These are phyloP conservation scores for Isabelozyma pseudorhagii DNA, from an alignment of 805 yeast genomes.

Conservation along the genomic window DNA sequence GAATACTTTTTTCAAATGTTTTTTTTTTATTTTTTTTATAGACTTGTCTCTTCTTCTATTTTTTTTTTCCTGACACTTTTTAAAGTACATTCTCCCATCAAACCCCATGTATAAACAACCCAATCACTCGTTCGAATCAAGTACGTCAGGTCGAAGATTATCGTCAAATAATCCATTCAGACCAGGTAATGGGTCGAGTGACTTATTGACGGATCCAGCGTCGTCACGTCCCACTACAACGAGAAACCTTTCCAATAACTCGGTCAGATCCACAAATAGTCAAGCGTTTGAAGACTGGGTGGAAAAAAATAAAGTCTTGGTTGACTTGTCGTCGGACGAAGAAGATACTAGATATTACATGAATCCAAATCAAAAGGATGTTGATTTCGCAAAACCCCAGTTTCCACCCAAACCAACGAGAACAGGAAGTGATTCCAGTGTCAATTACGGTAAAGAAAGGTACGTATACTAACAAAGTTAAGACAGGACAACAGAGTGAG, in stretches of 20 bases:
- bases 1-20: not conserved
- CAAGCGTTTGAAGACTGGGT: conserved; percentile 58
- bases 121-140: conserved; percentile 29
- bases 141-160: conserved; percentile 41
- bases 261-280: conserved; percentile 3
- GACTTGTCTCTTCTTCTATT: not conserved
- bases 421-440: conserved; percentile 34
- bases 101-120: conserved; percentile 39
- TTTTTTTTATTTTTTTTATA: too few species aligned
- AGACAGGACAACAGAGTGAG: not conserved
- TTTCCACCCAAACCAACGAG: conserved; percentile 26
- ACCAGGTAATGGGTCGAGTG: conserved; percentile 21
- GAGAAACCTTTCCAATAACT: conserved; percentile 1
- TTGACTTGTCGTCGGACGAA: conserved; percentile 41
- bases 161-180: conserved; percentile 78
- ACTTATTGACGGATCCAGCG: conserved; percentile 5
- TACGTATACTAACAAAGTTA: not conserved
- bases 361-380: conserved; percentile 2
- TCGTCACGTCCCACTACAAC: conserved; percentile 3
- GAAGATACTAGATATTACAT: conserved; percentile 29
- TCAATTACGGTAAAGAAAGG: conserved; percentile 21
- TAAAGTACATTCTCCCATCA: not conserved
- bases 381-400: conserved; percentile 12
- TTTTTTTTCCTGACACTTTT: not conserved
- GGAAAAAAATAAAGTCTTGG: conserved; percentile 37